Evolutionary conservation across 2,329 filamentous ascomycete species (phyloP).

Genomic region (Scolecobasidium constrictum): DNA sequence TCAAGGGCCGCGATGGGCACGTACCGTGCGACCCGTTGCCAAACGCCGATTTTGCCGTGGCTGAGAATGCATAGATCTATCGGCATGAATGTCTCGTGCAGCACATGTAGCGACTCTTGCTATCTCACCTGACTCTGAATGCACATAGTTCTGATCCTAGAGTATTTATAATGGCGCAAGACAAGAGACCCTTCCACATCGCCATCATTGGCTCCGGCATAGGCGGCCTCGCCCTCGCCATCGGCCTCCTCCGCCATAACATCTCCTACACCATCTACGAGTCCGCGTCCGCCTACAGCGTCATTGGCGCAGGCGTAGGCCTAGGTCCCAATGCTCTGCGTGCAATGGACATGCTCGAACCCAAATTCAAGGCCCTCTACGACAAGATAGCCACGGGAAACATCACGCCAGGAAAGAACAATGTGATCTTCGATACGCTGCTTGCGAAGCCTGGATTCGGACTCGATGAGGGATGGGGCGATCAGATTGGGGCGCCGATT

Average conservation of each 20-base stretch:
- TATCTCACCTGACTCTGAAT: too few species aligned
- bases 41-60: too few species aligned
- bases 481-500: constrained; percentile 12
- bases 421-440: constrained; percentile 25
- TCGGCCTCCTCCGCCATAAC: constrained; percentile 37
- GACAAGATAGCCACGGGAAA: constrained; percentile 31
- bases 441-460: constrained; percentile 32
- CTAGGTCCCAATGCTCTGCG: constrained; percentile 45
- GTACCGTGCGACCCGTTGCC: too few species aligned
- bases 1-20: too few species aligned
- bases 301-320: constrained; percentile 48
- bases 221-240: constrained; percentile 43
- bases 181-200: constrained; percentile 18
- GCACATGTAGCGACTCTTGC: too few species aligned
- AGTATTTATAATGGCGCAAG: not conserved
- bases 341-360: constrained; percentile 43
- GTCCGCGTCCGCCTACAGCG: constrained; percentile 40
- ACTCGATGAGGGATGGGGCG: constrained; percentile 24
- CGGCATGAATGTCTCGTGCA: too few species aligned
- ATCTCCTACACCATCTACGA: constrained; percentile 45
- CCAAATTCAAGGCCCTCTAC: constrained; percentile 32
- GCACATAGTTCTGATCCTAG: too few species aligned
- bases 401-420: constrained; percentile 20
- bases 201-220: constrained; percentile 52
- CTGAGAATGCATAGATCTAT: too few species aligned